A percentile compares a stretch with the other conserved stretches of the same genome.
Evolutionary conservation across 2,329 filamentous ascomycete species (phyloP).

Genomic region (Cadophora gregata): DNA sequence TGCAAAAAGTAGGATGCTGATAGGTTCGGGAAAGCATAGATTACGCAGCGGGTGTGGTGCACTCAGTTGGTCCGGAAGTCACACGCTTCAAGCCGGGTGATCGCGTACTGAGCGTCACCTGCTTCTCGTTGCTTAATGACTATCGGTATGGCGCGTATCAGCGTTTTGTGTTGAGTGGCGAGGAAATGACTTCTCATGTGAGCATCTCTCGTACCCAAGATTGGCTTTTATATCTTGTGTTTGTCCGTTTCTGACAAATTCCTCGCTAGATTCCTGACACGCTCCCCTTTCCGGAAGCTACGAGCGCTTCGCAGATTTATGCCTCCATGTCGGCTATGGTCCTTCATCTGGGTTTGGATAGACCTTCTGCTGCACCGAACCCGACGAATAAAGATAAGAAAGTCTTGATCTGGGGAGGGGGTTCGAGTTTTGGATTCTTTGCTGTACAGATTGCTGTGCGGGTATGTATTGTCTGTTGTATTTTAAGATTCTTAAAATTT

Average conservation of each 20-base stretch:
- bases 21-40: not conserved
- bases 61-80: not conserved
- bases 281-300: not conserved
- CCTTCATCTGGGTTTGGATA: not conserved
- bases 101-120: not conserved
- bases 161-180: not conserved
- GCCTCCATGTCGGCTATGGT: conserved; percentile 3
- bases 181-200: not conserved
- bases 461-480: too few relatives aligned
- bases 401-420: not conserved
- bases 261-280: not conserved
- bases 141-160: conserved; percentile 1
- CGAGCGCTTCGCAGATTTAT: not conserved
- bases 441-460: not conserved
- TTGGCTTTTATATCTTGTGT: too few relatives aligned
- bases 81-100: not conserved
- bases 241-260: too few relatives aligned
- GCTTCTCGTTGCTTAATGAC: not conserved
- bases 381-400: not conserved
- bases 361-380: not conserved
- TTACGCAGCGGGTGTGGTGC: not conserved
- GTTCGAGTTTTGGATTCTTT: not conserved
- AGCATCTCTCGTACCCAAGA: too few relatives aligned
- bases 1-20: not conserved
- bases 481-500: too few relatives aligned